phyloP scores from a whole-genome alignment of 2,329 filamentous ascomycete species.

The Claviceps sp. region DNA sequence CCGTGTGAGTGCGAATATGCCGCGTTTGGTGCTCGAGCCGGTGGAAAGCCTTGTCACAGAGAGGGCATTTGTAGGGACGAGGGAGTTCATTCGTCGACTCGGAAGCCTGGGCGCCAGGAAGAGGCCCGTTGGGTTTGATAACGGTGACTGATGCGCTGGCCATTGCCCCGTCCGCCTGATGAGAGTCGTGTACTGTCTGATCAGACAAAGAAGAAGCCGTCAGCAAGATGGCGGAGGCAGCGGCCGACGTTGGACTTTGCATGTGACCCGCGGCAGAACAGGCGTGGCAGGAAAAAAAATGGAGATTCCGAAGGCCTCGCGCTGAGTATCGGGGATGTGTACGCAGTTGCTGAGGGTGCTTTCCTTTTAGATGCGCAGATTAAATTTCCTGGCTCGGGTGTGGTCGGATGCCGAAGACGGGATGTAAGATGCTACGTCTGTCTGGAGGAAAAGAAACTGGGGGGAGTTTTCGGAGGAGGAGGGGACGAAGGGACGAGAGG shows the following conservation, averaged over 20 bases:
- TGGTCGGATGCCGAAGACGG: neutral
- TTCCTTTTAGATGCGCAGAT: neutral
- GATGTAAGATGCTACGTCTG: neutral
- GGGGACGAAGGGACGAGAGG: neutral
- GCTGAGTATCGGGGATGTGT: neutral
- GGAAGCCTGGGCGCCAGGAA: slow-evolving; percentile 47
- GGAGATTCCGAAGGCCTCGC: neutral
- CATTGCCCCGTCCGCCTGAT: slow-evolving; percentile 31
- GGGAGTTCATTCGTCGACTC: slow-evolving; percentile 58
- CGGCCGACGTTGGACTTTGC: slow-evolving; percentile 60
- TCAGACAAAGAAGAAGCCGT: slow-evolving; percentile 35
- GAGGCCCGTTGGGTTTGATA: slow-evolving; percentile 48
- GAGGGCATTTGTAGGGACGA: slow-evolving; percentile 92
- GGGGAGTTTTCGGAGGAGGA: slow-evolving; percentile 7
- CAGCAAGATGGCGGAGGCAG: slow-evolving; percentile 64
- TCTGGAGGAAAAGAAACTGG: slow-evolving; percentile 9
- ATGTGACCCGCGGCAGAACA: slow-evolving; percentile 40
- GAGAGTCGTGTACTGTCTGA: slow-evolving; percentile 14
- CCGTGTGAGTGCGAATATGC: slow-evolving; percentile 94
- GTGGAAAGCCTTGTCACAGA: slow-evolving; percentile 98
- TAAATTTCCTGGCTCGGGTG: neutral
- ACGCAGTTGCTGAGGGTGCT: neutral
- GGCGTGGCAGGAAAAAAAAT: neutral
- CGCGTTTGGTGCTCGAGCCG: slow-evolving; percentile 83
- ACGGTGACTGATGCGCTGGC: slow-evolving; percentile 35